phyloP scores from a whole-genome alignment of 2,329 filamentous ascomycete species.

The Xylaria sp. region DNA sequence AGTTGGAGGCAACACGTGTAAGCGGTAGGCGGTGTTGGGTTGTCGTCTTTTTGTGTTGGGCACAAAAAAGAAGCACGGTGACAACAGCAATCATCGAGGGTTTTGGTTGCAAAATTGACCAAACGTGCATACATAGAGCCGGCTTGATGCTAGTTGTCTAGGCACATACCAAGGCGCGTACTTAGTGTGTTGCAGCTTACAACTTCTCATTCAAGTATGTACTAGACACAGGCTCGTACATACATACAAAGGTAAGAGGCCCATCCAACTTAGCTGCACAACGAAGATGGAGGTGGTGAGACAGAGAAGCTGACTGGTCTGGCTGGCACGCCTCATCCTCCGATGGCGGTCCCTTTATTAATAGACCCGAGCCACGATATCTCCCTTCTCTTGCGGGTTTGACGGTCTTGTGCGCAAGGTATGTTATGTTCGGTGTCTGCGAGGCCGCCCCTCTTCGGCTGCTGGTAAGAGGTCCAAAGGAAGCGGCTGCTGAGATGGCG shows the following conservation, averaged over 20 bases:
- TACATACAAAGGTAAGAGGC: background rate
- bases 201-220: background rate
- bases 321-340: slow-evolving; percentile 34
- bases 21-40: slow-evolving; percentile 28
- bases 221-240: background rate
- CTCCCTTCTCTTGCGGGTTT: slow-evolving; percentile 27
- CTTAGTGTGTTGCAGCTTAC: background rate
- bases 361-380: slow-evolving; percentile 33
- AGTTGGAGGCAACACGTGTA: slow-evolving; percentile 24
- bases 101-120: slow-evolving; percentile 10
- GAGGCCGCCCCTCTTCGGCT: slow-evolving; percentile 30
- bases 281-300: slow-evolving; percentile 24
- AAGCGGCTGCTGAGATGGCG: slow-evolving; percentile 31
- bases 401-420: background rate
- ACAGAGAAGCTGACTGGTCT: slow-evolving; percentile 30
- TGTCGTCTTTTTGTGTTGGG: slow-evolving; percentile 21
- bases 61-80: slow-evolving; percentile 22
- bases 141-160: slow-evolving; percentile 17
- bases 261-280: slow-evolving; percentile 8
- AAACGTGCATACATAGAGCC: slow-evolving; percentile 24
- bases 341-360: slow-evolving; percentile 35
- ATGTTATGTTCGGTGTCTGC: slow-evolving; percentile 8
- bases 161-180: slow-evolving; percentile 17
- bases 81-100: slow-evolving; percentile 5
- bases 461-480: slow-evolving; percentile 21